Evolutionary conservation across 2,329 filamentous ascomycete species (phyloP), one percentile per base, ranked within the genome.

Genomic region (Mariannaea sp.): DNA sequence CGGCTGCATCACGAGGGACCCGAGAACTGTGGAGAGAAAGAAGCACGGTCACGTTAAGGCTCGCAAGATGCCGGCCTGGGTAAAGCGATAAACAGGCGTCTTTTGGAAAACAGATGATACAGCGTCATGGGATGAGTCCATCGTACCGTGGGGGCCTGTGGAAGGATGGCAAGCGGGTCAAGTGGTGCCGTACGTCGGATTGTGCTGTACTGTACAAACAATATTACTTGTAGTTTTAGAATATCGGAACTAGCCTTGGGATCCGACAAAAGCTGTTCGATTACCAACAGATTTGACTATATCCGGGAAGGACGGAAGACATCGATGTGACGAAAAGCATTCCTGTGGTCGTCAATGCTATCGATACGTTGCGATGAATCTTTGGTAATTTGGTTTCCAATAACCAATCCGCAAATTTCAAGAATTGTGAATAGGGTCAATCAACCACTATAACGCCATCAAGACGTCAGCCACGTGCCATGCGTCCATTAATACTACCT

Each of bases 31-130:
- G 64, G 94, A 99, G 78, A 93, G 94, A 73, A 99, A 99, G 87
- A 97, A 99, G 84, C 85, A 91, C 52, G 95, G 94, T 65, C 90
- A 91, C 69, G 75, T 96, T 77, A 99, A 99, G 83, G 93, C 94
- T 53, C 89, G 94, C 76, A 99, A 99, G 86, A 95, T 89, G 85
- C 93, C 93, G 56, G 84, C 94, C 67, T 99, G 95, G 94, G 92
- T 97, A 81, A 97, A 97, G 85, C 77, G 82, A 77, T 85, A 80
- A 70, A 50, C 43, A 38, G 47, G 43, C 46, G 36, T 44, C 43
- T 26, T n/a, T 51, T 45, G 35, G 42, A 27, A 47, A 36, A 44
- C 42, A 55, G 39, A 33, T 42, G 51, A 55, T 57, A 36, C 55
- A 36, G 46, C 33, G 47, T 44, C 56, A 52, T 53, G 48, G 46